Base-by-base conservation (phyloP, 2,329 filamentous ascomycete species). In the Basipetospora sp. region DNA sequence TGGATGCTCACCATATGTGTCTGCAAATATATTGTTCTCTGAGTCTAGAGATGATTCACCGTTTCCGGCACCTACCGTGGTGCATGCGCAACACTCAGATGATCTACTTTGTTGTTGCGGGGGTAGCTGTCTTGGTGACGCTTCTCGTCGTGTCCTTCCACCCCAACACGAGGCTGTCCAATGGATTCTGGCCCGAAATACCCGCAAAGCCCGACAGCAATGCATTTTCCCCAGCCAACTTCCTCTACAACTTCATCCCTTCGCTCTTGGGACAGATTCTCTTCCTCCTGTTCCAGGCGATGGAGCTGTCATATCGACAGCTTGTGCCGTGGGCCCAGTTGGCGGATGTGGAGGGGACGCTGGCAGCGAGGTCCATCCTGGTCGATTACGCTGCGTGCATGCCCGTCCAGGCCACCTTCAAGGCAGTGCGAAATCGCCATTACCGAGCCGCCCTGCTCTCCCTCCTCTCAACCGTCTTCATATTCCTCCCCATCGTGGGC, bases 201-300 rank as follows among this genome's bases (percentile, higher is more conserved):
- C 60, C 65, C 8, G 74, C 78, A 0, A 61, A 64, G 3, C 74
- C 83, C 1, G 62, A 69, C 3, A 49, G 58, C 0, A 63, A 63
- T 18, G 82, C 80, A 14, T 94, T 92, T 56, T 92, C 84, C 1
- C 65, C 82, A 1, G 83, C 85, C 35, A 85, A 94, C 56, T 94
- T 94, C 58, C 60, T 94, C 36, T 94, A 86, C 62, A 75, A 72
- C 43, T 85, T 87, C 55, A 40, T 87, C 16, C 81, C 82, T 1
- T 72, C 77, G 3, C 47, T 80, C 1, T 52, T 86, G 19, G 82
- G 77, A 4, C 71, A 77, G 49, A 46, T 80, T 13, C 58, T 83
- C 34, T 81, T 78, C 52, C 66, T 85, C 32, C 54, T 69, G 36
- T 77, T 83, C 53, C 71, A 80, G 43, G 67, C 71, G 22, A 57